Evolutionary conservation across 2,329 filamentous ascomycete genomes (phyloP).

Genomic region (Colletotrichum spinosum): DNA sequence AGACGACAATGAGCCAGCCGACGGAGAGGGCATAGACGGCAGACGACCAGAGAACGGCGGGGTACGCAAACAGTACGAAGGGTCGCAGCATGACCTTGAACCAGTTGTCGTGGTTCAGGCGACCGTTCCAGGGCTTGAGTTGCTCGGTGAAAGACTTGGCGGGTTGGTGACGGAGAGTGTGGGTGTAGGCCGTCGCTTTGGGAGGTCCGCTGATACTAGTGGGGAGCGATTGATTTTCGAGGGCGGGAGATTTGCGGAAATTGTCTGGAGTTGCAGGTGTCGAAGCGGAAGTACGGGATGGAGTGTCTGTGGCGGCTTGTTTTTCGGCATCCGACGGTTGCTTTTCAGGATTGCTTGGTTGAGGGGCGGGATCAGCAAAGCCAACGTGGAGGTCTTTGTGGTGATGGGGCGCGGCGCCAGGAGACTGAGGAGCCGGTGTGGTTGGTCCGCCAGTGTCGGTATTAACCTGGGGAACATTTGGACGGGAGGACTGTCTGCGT

Average conservation of each 20-base stretch:
- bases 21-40: conserved; percentile 88
- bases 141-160: conserved; percentile 79
- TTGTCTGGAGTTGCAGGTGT: conserved; percentile 40
- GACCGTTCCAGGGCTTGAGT: conserved; percentile 81
- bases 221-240: conserved; percentile 56
- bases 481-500: conserved; percentile 57
- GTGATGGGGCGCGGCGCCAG: conserved; percentile 32
- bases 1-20: conserved; percentile 95
- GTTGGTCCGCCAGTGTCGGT: background rate
- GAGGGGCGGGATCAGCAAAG: conserved; percentile 42
- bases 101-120: conserved; percentile 84
- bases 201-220: conserved; percentile 48
- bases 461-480: conserved; percentile 15
- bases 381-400: conserved; percentile 47
- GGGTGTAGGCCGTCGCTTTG: conserved; percentile 70
- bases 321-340: background rate
- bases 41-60: conserved; percentile 88
- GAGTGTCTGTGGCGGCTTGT: background rate
- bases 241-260: conserved; percentile 45
- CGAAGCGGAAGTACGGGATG: conserved; percentile 24
- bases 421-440: background rate
- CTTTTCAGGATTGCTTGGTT: conserved; percentile 8
- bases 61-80: conserved; percentile 88
- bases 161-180: conserved; percentile 74
- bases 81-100: conserved; percentile 81